Evolutionary conservation across 164 flowering plant genomes (phyloP).

Genomic region (Magnolia kwangsiensis): DNA sequence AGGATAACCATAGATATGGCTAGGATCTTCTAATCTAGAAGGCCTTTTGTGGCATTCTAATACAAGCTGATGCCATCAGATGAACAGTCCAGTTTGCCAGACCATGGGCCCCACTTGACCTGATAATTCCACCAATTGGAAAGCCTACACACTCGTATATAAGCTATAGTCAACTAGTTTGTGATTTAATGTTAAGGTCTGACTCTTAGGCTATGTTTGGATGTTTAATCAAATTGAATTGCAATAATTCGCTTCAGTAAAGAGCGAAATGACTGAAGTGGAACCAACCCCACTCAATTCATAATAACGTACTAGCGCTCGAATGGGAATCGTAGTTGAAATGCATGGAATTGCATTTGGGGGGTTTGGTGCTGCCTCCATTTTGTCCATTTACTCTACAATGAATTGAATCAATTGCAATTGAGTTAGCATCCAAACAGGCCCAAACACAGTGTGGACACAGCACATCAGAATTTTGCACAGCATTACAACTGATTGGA

Average conservation of each 20-base stretch:
- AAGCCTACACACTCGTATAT: not conserved
- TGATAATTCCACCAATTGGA: not conserved
- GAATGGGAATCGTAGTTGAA: not conserved
- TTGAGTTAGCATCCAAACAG: not conserved
- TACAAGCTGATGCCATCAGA: not conserved
- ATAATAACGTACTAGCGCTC: too few relatives aligned
- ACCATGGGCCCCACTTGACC: too few relatives aligned
- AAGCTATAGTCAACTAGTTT: not conserved
- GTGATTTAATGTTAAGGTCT: not conserved
- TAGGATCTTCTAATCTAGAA: not conserved
- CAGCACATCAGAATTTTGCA: not conserved
- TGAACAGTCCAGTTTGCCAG: not conserved
- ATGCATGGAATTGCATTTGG: not conserved
- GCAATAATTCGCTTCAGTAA: too few relatives aligned
- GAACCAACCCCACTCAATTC: too few relatives aligned
- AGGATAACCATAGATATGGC: not conserved
- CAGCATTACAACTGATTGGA: not conserved
- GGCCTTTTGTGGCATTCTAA: too few relatives aligned
- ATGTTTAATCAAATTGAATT: not conserved
- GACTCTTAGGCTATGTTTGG: not conserved
- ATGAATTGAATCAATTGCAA: not conserved
- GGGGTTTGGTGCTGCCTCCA: not conserved
- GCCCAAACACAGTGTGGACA: not conserved
- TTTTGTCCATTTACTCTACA: not conserved
- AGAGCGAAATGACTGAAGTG: too few relatives aligned